Evolutionary conservation across 306 rosid genomes (phyloP), one percentile per base, ranked within the genome.

Genomic region (Cicer pinnatifidum): DNA sequence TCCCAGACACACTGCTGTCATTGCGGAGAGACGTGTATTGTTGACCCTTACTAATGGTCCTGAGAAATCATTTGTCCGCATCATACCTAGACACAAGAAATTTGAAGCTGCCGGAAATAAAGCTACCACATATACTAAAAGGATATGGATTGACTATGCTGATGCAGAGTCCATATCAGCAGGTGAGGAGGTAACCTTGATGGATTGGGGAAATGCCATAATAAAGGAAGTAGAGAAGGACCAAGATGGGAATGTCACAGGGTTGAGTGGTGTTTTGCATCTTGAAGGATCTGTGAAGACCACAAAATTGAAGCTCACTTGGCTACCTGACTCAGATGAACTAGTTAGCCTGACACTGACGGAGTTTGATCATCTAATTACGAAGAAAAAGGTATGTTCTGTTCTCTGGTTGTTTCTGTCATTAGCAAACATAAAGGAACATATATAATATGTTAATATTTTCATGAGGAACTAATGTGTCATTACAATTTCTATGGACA

Each of bases 121-220:
- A 81, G 87, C 89, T 68, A 86, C 96, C 19, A 88, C 96, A 38
- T 91, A 46, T 74, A 83, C 95, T 2, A 88, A 76, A 43, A 77
- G 83, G 65, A 84, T 94, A 75, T 91, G 94, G 96, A 69, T 94
- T 8, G 97, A 94, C 63, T 75, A 81, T 44, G 86, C 87, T 39
- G 99, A 94, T 67, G 96, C 99, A 11, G 86, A 54, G 75, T 71
- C 82, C 35, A 69, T 94, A 53, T 68, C 88, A 35, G 85, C 70
- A 5, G 97, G 88, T 8, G 96, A 91, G 85, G 99, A 91, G 71
- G 85, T 94, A 45, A 91, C 95, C 10, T 77, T 94, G 65, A 94
- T 94, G 99, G 99, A 89, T 80, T 94, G 99, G 99, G 97, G 92
- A 43, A 94, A 89, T 84, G 99, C 96, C 59, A 83, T 94, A 17